Base-by-base conservation (phyloP, 2,329 filamentous ascomycete genomes). In the Raffaelea arxii region DNA sequence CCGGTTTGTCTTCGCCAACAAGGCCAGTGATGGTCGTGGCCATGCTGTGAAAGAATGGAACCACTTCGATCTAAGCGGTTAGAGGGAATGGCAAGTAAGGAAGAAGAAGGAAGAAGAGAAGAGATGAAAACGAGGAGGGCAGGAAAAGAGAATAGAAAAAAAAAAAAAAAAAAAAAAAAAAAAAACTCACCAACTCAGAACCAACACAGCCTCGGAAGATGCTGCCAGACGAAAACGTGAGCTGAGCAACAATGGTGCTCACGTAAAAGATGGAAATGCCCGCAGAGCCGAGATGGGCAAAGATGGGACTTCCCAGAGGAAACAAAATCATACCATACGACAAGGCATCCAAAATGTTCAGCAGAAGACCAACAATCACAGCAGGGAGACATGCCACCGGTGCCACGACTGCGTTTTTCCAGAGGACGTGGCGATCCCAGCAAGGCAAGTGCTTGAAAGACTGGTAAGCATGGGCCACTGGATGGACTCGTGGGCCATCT, bases 11-110 rank as follows among this genome's bases (percentile, higher is more conserved):
- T 51, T 84, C 78, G 16, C 91, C 87, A 53, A 98, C 82, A 38
- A 77, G 72, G 14, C 72, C 70, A 54, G 92, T 80, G 59, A 97
- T 96, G 25, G 84, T 91, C 52, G 83, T 81, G 1, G 92, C 90
- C 91, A 98, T 98, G 58, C 91, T 94, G 67, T 98, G 92, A 62
- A 98, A 97, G 67, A 98, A 98, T 0, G 91, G 92, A 1, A 98
- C 91, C 1, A 97, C 91, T 66, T 98, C 92, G 54, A 97, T 98
- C 78, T 84, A 36, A 30, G 32, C 7, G 32, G 36, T n/a, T n/a
- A n/a, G n/a, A n/a, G n/a, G n/a, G n/a, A n/a, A n/a, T n/a, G n/a
- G n/a, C n/a, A n/a, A n/a, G n/a, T n/a, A n/a, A n/a, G n/a, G n/a
- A n/a, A n/a, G n/a, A n/a, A n/a, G 37, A 22, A 38, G 23, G 18